phyloP scores from a whole-genome alignment of 2,329 filamentous ascomycete species.

The Pezicula radicicola region DNA sequence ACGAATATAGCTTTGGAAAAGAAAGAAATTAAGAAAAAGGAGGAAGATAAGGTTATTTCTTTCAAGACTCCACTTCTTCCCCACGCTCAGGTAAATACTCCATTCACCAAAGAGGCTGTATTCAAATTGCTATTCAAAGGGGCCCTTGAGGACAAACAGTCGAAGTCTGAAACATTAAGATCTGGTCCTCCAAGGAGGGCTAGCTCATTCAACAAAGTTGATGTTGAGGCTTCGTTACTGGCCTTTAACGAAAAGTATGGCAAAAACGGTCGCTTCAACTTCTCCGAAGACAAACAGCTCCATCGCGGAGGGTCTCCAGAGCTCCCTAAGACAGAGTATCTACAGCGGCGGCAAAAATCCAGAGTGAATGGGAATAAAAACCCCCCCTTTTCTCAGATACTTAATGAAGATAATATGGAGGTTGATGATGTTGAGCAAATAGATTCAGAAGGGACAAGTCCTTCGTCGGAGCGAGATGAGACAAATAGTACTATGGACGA shows the following conservation, averaged over 20 bases:
- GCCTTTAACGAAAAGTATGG: slow-evolving; percentile 29
- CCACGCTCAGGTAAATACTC: slow-evolving; percentile 2
- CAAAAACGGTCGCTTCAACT: slow-evolving; percentile 23
- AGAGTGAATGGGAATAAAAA: slow-evolving; percentile 7
- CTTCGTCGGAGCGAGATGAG: slow-evolving; percentile 54
- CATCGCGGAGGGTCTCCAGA: slow-evolving; percentile 4
- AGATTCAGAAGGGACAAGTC: slow-evolving; percentile 35
- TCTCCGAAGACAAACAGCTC: slow-evolving; percentile 9
- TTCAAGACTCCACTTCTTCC: not conserved
- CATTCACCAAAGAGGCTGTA: slow-evolving; percentile 27
- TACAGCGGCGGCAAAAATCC: slow-evolving; percentile 15
- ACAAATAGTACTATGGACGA: slow-evolving; percentile 48
- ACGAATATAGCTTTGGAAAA: not conserved
- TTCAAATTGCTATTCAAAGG: slow-evolving; percentile 20
- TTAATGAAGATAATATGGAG: slow-evolving; percentile 32
- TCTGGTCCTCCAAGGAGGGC: slow-evolving; percentile 8
- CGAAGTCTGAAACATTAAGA: not conserved
- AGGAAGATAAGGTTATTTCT: not conserved
- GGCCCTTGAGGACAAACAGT: not conserved
- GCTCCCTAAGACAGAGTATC: slow-evolving; percentile 24
- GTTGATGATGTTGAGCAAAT: slow-evolving; percentile 13
- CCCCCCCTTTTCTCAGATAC: slow-evolving; percentile 38
- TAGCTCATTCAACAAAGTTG: slow-evolving; percentile 25
- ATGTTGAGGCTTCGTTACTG: slow-evolving; percentile 25
- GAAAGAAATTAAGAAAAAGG: not conserved